Conservation (phyloP, 2,329 filamentous ascomycete genomes). For the Scorias spongiosa region DNA sequence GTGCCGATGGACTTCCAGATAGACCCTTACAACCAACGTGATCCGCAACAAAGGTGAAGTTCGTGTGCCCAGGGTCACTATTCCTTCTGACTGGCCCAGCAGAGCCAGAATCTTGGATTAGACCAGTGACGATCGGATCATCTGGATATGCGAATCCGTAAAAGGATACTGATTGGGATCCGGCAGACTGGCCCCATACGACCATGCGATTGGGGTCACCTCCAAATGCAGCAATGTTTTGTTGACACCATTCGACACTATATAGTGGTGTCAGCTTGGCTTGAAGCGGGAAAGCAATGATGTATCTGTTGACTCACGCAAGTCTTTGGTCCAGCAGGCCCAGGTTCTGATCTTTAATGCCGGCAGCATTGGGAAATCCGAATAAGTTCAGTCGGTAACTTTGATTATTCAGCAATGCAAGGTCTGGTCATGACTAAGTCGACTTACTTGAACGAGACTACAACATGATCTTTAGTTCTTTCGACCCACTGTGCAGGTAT, state of each 20-base stretch:
- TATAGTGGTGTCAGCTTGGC: background rate
- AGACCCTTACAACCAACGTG: conserved; percentile 20
- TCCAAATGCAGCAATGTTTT: conserved; percentile 28
- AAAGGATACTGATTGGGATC: conserved; percentile 28
- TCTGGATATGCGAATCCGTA: conserved; percentile 33
- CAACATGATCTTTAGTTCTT: conserved; percentile 24
- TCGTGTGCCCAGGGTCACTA: conserved; percentile 15
- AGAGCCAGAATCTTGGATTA: conserved; percentile 33
- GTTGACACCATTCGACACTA: conserved; percentile 23
- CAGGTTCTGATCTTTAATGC: conserved; percentile 19
- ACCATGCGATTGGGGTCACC: conserved; percentile 26
- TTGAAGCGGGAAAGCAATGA: background rate
- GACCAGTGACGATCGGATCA: conserved; percentile 34
- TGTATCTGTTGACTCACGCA: background rate
- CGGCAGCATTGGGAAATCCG: conserved; percentile 23
- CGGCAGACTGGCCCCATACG: conserved; percentile 25
- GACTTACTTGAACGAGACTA: conserved; percentile 20
- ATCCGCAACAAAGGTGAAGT: conserved; percentile 25
- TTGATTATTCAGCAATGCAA: background rate
- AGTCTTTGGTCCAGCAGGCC: conserved; percentile 26
- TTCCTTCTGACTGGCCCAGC: conserved; percentile 19
- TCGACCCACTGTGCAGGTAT: conserved; percentile 30
- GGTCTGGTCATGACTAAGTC: background rate
- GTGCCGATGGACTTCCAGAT: conserved; percentile 8
- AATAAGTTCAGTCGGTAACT: conserved; percentile 25